Percentiles rank a stretch among this genome's conserved stretches.
Conservation (phyloP, 2,329 filamentous ascomycete species). For the Massarina eburnea region DNA sequence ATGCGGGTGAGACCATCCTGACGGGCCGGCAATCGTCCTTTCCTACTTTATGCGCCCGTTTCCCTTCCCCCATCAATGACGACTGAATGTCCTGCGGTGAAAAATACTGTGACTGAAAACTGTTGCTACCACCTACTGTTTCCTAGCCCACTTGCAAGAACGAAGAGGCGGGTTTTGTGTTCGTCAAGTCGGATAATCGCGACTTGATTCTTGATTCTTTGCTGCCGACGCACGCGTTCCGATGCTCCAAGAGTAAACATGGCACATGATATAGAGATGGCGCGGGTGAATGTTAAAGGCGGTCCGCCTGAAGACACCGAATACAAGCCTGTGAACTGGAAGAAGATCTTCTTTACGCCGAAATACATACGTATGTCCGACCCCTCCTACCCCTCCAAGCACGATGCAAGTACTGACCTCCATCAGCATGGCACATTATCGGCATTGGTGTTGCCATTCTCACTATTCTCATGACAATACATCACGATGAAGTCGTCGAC, state of each 20-base stretch:
- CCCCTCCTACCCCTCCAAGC: background rate
- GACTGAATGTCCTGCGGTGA: background rate
- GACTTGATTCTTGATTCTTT: background rate
- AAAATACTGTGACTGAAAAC: background rate
- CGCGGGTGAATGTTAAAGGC: conserved; percentile 20
- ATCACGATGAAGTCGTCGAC: conserved; percentile 36
- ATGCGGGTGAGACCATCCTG: conserved; percentile 18
- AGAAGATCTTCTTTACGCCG: conserved; percentile 33
- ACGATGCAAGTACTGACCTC: conserved; percentile 1
- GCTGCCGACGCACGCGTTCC: background rate
- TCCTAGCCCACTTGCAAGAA: background rate
- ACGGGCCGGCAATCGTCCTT: conserved; percentile 28
- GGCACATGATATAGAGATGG: conserved; percentile 36
- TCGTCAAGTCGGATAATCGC: too few species aligned
- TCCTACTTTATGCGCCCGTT: conserved; percentile 10
- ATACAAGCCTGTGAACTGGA: conserved; percentile 37
- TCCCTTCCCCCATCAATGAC: background rate
- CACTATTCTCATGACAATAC: conserved; percentile 31
- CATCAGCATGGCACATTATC: conserved; percentile 36
- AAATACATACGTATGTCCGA: conserved; percentile 38
- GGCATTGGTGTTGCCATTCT: conserved; percentile 27
- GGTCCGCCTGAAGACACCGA: conserved; percentile 31
- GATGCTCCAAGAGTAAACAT: conserved; percentile 13
- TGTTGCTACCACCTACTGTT: background rate
- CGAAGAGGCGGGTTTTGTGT: background rate